phyloP scores from a whole-genome alignment of 139 green algal genomes.

The Zygnema circumcarinatum region DNA sequence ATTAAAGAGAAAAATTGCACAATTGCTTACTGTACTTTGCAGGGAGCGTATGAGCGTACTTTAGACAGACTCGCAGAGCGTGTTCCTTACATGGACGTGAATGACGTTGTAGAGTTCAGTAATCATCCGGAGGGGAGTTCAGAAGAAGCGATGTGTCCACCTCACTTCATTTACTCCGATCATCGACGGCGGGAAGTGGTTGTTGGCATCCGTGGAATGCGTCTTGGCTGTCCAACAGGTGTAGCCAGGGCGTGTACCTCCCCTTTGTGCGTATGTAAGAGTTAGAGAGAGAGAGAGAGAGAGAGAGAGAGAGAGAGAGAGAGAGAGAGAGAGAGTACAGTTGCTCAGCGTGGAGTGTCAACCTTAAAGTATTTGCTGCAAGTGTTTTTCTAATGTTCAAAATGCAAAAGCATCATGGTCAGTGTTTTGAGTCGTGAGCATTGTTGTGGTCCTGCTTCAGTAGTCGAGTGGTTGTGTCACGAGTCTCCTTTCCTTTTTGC shows the following conservation, averaged over 20 bases:
- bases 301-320: too few species aligned
- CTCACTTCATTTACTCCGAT: constrained; percentile 27
- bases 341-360: background rate
- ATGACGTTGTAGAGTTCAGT: constrained; percentile 5
- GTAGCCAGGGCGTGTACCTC: too few species aligned
- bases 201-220: constrained; percentile 17
- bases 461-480: too few species aligned
- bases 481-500: too few species aligned
- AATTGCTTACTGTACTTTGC: constrained; percentile 14
- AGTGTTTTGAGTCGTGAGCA: too few species aligned
- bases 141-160: constrained; percentile 34
- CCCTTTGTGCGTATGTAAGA: background rate
- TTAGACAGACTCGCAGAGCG: background rate
- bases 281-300: too few species aligned
- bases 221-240: constrained; percentile 19
- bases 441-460: too few species aligned
- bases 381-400: background rate
- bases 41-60: constrained; percentile 24
- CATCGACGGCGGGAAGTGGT: background rate
- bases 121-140: background rate
- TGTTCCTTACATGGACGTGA: background rate
- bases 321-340: too few species aligned
- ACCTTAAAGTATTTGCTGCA: background rate
- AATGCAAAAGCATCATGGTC: too few species aligned
- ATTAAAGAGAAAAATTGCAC: too few species aligned